phyloP scores from a whole-genome alignment of 805 yeast genomes.

The Alloascoidea africana region DNA sequence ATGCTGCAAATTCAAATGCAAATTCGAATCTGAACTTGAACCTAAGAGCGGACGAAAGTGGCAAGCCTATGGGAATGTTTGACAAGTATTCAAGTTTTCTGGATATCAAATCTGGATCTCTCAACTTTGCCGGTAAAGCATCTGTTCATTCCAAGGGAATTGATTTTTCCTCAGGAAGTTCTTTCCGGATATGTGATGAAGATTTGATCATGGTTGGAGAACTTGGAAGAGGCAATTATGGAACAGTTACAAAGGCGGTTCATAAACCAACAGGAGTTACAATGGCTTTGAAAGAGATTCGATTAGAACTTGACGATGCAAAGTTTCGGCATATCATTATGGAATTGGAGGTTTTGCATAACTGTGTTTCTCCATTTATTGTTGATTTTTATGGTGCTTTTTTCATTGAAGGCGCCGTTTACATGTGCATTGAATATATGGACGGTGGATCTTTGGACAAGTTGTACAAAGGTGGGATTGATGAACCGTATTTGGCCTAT shows the following conservation, averaged over 20 bases:
- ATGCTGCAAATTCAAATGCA: conserved; percentile 9
- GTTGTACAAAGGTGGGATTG: conserved; percentile 52
- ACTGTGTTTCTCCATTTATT: conserved; percentile 78
- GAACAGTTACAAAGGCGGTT: conserved; percentile 83
- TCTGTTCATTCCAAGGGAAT: conserved; percentile 86
- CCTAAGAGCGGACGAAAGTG: conserved; percentile 10
- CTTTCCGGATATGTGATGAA: conserved; percentile 74
- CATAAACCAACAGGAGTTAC: conserved; percentile 85
- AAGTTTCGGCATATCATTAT: conserved; percentile 87
- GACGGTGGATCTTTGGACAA: conserved; percentile 91
- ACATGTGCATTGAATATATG: conserved; percentile 97
- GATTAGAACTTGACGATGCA: conserved; percentile 86
- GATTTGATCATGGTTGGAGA: conserved; percentile 62
- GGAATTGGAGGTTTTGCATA: conserved; percentile 91
- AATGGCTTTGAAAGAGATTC: conserved; percentile 97
- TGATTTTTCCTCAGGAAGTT: conserved; percentile 77
- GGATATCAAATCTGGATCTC: conserved; percentile 82
- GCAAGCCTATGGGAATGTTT: conserved; percentile 27
- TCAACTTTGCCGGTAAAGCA: conserved; percentile 88
- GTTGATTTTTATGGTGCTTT: conserved; percentile 97
- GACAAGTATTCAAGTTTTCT: conserved; percentile 77
- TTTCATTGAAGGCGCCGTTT: conserved; percentile 94
- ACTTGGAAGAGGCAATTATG: conserved; percentile 91
- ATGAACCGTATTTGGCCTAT: conserved; percentile 67
- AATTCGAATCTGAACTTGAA: neutral